Evolutionary conservation across 805 yeast genomes (phyloP).

Genomic region (Candida qinlingensis): DNA sequence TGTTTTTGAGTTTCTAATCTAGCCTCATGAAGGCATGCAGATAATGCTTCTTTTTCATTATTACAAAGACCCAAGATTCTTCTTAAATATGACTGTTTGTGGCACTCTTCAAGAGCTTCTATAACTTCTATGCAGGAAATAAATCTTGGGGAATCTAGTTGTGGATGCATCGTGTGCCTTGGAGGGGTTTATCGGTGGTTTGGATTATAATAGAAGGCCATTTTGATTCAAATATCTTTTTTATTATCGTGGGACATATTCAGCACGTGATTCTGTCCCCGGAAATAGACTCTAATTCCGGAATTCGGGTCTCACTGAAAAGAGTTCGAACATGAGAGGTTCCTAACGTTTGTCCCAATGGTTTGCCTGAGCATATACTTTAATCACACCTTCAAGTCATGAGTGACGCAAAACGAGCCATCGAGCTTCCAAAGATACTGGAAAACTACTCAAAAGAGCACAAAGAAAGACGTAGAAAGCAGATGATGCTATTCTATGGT

Average conservation of each 20-base stretch:
- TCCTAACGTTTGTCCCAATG: too few species aligned
- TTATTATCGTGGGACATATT: too few species aligned
- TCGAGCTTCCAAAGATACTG: conserved; percentile 14
- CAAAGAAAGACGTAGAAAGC: conserved; percentile 52
- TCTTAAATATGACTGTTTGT: conserved; percentile 57
- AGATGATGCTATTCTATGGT: conserved; percentile 66
- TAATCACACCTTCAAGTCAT: neutral
- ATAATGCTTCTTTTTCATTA: conserved; percentile 71
- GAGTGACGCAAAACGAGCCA: conserved; percentile 6
- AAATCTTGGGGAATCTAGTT: conserved; percentile 44
- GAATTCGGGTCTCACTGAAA: too few species aligned
- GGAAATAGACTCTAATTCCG: neutral
- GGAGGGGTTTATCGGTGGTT: neutral
- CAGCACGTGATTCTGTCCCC: neutral
- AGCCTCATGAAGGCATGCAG: conserved; percentile 75
- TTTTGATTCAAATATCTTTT: too few species aligned
- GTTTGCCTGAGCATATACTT: too few species aligned
- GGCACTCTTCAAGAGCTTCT: conserved; percentile 87
- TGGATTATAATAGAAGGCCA: neutral
- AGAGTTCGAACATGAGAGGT: too few species aligned
- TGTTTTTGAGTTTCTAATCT: conserved; percentile 59
- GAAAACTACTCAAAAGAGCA: conserved; percentile 12
- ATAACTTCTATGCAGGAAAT: conserved; percentile 71
- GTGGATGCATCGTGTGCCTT: conserved; percentile 43
- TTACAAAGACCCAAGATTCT: conserved; percentile 82